phyloP scores from a whole-genome alignment of 2,329 filamentous ascomycete species.

The Tolypocladium pustulatum region DNA sequence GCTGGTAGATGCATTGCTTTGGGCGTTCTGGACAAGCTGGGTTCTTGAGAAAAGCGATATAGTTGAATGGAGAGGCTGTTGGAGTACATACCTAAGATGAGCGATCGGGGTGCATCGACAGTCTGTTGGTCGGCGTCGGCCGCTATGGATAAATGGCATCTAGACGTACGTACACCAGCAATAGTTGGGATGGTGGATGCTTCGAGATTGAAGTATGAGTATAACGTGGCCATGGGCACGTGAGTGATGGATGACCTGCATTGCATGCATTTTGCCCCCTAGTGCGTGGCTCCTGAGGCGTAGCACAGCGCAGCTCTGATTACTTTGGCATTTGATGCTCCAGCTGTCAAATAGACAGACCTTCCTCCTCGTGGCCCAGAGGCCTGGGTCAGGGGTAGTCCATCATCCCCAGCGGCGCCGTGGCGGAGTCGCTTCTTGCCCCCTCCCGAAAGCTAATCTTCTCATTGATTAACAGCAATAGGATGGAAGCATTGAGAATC shows the following conservation, averaged over 20 bases:
- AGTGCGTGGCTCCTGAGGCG: background rate
- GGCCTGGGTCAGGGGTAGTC: background rate
- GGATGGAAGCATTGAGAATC: background rate
- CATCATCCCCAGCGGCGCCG: background rate
- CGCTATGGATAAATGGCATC: background rate
- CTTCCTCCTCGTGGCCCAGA: too few species aligned
- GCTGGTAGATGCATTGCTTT: constrained; percentile 4
- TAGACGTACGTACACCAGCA: too few species aligned
- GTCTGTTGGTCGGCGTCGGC: background rate
- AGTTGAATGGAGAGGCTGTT: background rate
- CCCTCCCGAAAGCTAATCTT: background rate
- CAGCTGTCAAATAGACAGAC: background rate
- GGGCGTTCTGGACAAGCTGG: constrained; percentile 9
- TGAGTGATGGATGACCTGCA: background rate
- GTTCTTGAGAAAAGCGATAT: background rate
- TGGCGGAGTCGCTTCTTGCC: background rate
- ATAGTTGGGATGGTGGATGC: too few species aligned
- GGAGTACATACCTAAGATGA: background rate
- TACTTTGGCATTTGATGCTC: background rate
- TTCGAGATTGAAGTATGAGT: too few species aligned
- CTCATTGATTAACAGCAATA: background rate
- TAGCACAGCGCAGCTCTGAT: too few species aligned
- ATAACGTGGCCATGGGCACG: too few species aligned
- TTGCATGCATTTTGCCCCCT: background rate
- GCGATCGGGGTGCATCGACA: background rate